Evolutionary conservation across 1,139 yeast genomes (phyloP).

Genomic region (Candida sp.): DNA sequence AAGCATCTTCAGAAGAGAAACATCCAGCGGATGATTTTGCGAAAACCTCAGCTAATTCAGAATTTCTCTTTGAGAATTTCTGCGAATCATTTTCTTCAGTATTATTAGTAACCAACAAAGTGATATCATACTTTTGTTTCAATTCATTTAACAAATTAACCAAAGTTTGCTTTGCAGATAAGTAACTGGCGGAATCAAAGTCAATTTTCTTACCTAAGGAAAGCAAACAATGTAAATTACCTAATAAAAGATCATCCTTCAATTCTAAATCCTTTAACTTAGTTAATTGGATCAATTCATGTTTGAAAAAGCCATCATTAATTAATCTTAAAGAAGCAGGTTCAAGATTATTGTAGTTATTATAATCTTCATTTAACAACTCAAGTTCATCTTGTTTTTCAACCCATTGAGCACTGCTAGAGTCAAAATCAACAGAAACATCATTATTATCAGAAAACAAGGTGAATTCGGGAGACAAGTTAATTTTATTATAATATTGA

Average conservation of each 20-base stretch:
- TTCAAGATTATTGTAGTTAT: constrained; percentile 1
- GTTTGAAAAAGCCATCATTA: constrained; percentile 43
- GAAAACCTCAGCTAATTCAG: constrained; percentile 22
- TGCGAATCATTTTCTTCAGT: not conserved
- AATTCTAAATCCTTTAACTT: constrained; percentile 21
- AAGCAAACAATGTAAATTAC: constrained; percentile 39
- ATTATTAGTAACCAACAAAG: constrained; percentile 20
- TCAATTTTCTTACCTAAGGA: constrained; percentile 44
- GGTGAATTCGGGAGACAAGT: constrained; percentile 35
- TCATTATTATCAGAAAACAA: constrained; percentile 20
- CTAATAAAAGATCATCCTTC: constrained; percentile 20
- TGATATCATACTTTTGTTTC: constrained; percentile 26
- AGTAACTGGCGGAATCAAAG: constrained; percentile 34
- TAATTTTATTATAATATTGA: constrained; percentile 7
- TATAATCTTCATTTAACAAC: constrained; percentile 3
- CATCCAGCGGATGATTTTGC: constrained; percentile 9
- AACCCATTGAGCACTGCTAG: constrained; percentile 2
- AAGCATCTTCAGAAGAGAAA: constrained; percentile 46
- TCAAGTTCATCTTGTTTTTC: constrained; percentile 5
- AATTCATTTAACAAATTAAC: constrained; percentile 26
- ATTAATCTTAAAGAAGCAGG: constrained; percentile 20
- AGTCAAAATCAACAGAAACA: constrained; percentile 7
- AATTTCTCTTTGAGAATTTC: constrained; percentile 18
- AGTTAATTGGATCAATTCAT: constrained; percentile 45
- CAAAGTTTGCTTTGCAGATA: constrained; percentile 31